These are phyloP conservation scores for Davidsoniella eucalypti DNA, from an alignment of 2,329 filamentous ascomycete species.

Conservation along the genomic window DNA sequence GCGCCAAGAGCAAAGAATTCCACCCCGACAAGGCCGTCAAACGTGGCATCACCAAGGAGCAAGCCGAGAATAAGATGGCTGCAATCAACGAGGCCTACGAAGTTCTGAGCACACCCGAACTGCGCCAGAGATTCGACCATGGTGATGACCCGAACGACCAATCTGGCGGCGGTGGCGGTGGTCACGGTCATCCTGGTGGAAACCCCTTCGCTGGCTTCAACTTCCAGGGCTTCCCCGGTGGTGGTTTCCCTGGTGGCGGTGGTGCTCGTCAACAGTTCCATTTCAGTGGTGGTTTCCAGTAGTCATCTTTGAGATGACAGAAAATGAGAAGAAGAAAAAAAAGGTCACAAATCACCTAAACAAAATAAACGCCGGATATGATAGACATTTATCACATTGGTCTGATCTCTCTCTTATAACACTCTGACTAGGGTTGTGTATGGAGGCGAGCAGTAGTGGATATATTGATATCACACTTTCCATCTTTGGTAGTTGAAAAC, in stretches of 20 bases:
- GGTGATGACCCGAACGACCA: slow-evolving; percentile 91
- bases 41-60: slow-evolving; percentile 65
- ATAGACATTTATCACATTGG: too few relatives aligned
- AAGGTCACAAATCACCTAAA: too few relatives aligned
- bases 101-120: slow-evolving; percentile 71
- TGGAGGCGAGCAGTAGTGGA: too few relatives aligned
- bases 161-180: slow-evolving; percentile 31
- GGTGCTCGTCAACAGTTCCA: slow-evolving; percentile 31
- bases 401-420: too few relatives aligned
- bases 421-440: too few relatives aligned
- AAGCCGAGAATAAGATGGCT: slow-evolving; percentile 96
- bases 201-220: slow-evolving; percentile 25
- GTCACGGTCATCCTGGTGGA: slow-evolving; percentile 25
- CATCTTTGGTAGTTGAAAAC: too few relatives aligned
- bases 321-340: too few relatives aligned
- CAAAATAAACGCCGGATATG: too few relatives aligned
- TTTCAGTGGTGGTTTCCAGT: slow-evolving; percentile 20
- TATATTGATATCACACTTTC: too few relatives aligned
- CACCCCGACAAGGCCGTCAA: slow-evolving; percentile 83
- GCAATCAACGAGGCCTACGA: slow-evolving; percentile 93
- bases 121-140: slow-evolving; percentile 70
- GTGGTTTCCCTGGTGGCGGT: slow-evolving; percentile 20
- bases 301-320: background rate
- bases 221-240: slow-evolving; percentile 25
- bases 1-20: slow-evolving; percentile 63